These are phyloP conservation scores for Nigrospora osmanthi DNA, from an alignment of 2,329 filamentous ascomycete genomes.

Conservation along the genomic window DNA sequence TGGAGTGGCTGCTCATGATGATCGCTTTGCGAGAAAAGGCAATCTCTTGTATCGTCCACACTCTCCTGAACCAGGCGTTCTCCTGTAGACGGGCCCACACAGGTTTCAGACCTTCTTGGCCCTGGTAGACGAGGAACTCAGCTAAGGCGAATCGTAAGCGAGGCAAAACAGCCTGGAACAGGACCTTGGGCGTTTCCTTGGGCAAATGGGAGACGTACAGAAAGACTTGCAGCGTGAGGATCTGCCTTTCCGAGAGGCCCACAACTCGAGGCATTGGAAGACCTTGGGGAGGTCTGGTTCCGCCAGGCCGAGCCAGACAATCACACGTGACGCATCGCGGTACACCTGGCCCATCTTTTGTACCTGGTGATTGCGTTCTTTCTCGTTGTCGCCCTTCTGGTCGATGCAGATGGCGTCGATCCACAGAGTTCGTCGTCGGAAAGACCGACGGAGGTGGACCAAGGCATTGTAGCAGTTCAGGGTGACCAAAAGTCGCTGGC, in stretches of 20 bases:
- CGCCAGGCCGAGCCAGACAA: not conserved
- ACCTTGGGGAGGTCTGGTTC: not conserved
- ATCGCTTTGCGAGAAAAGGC: not conserved
- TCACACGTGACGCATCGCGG: not conserved
- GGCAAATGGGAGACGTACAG: not conserved
- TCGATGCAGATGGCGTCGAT: not conserved
- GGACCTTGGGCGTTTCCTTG: not conserved
- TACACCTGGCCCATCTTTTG: not conserved
- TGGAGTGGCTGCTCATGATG: not conserved
- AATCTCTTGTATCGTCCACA: not conserved
- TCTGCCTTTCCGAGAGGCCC: not conserved
- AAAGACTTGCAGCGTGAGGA: not conserved
- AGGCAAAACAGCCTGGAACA: not conserved
- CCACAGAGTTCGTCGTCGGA: conserved; percentile 1
- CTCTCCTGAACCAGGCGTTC: not conserved
- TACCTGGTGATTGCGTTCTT: not conserved
- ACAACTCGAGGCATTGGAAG: not conserved
- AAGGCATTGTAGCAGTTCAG: conserved; percentile 4
- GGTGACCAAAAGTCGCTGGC: conserved; percentile 3
- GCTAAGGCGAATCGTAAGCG: not conserved
- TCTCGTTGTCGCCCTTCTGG: not conserved
- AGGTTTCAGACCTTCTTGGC: not conserved
- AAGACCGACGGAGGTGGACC: not conserved
- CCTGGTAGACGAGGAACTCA: not conserved
- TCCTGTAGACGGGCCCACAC: not conserved